These are phyloP conservation scores for Sisymbrium altissimum DNA, from an alignment of 345 rosid species.

Conservation along the genomic window DNA sequence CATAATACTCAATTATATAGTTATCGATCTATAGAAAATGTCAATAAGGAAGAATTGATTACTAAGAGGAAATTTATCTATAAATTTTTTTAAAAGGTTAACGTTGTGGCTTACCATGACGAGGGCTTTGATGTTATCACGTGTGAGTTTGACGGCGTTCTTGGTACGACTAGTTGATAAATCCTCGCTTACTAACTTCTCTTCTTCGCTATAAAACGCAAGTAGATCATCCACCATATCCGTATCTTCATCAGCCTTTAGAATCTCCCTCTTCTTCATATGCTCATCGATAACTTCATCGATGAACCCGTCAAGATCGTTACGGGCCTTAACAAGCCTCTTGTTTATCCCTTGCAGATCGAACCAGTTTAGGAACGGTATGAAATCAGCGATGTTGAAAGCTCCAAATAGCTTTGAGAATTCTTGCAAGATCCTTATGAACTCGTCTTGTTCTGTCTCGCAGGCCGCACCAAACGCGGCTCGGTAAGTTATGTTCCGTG, in stretches of 20 bases:
- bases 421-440: conserved; percentile 76
- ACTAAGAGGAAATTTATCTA: not conserved
- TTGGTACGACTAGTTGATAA: conserved; percentile 48
- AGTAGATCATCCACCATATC: conserved; percentile 95
- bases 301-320: conserved; percentile 67
- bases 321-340: conserved; percentile 63
- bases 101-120: conserved; percentile 61
- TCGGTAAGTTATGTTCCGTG: conserved; percentile 68
- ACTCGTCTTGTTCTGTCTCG: conserved; percentile 67
- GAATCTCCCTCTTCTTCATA: conserved; percentile 40
- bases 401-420: conserved; percentile 95
- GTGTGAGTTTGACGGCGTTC: conserved; percentile 60
- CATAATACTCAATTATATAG: not conserved
- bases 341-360: conserved; percentile 67
- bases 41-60: not conserved
- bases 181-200: conserved; percentile 14
- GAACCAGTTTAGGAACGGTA: conserved; percentile 63
- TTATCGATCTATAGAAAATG: not conserved
- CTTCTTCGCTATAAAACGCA: conserved; percentile 62
- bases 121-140: conserved; percentile 83
- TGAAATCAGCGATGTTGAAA: conserved; percentile 79
- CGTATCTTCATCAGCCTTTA: conserved; percentile 24
- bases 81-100: not conserved
- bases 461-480: conserved; percentile 77
- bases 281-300: conserved; percentile 75